phyloP scores from a whole-genome alignment of 441 rosid genomes.

The Theobroma grandiflorum region DNA sequence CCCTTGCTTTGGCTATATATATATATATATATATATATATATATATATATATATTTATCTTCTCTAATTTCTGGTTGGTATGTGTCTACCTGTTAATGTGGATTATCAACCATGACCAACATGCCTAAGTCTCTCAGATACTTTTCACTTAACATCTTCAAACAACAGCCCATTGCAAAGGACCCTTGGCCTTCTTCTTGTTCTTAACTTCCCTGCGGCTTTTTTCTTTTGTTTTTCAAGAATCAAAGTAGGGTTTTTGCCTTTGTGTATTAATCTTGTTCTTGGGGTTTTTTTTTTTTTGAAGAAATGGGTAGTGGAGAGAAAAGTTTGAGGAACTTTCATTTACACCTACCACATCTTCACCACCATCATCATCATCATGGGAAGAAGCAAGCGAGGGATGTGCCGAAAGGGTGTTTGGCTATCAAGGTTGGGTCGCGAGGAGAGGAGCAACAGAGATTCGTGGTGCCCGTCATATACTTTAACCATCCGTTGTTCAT shows the following conservation, averaged over 20 bases:
- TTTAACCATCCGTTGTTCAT: slow-evolving; percentile 91
- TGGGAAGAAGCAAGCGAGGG: slow-evolving; percentile 55
- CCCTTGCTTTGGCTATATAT: slow-evolving; percentile 10
- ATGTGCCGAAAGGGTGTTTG: slow-evolving; percentile 88
- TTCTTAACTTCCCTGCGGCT: too few relatives aligned
- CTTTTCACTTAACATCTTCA: slow-evolving; percentile 44
- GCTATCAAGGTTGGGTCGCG: slow-evolving; percentile 81
- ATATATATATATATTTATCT: not conserved
- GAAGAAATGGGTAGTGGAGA: slow-evolving; percentile 60
- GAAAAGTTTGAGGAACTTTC: slow-evolving; percentile 54
- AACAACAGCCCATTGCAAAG: slow-evolving; percentile 28
- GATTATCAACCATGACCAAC: slow-evolving; percentile 46
- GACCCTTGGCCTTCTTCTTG: slow-evolving; percentile 1
- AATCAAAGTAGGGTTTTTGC: slow-evolving; percentile 3
- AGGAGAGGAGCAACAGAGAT: slow-evolving; percentile 75
- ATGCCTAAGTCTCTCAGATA: slow-evolving; percentile 39
- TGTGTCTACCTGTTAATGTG: slow-evolving; percentile 15
- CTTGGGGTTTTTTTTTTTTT: not conserved
- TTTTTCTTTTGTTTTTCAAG: not conserved
- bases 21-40: not conserved
- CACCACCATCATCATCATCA: slow-evolving; percentile 41
- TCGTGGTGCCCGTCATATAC: slow-evolving; percentile 84
- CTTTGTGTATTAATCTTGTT: not conserved
- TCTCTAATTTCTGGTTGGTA: slow-evolving; percentile 19
- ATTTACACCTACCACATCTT: slow-evolving; percentile 57